A percentile compares a stretch with the other conserved stretches of the same genome.
Evolutionary conservation across 441 rosid species (phyloP).

Genomic region (Erodium moschatum): DNA sequence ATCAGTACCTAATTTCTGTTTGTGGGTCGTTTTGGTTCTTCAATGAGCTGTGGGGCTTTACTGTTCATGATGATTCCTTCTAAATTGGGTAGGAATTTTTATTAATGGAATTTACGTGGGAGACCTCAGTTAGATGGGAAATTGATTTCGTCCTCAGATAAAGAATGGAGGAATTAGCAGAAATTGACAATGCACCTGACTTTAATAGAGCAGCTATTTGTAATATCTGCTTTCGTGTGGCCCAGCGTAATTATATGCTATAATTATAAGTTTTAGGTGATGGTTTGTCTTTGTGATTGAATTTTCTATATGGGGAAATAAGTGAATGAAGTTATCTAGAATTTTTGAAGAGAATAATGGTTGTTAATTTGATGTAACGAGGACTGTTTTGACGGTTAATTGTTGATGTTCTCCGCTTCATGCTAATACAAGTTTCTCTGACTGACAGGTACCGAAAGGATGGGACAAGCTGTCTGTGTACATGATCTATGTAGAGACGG

Average conservation of each 20-base stretch:
- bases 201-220: neutral
- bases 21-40: neutral
- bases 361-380: neutral
- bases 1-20: neutral
- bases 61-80: neutral
- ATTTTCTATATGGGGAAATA: neutral
- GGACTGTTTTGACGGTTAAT: neutral
- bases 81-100: neutral
- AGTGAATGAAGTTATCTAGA: neutral
- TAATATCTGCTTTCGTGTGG: neutral
- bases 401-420: neutral
- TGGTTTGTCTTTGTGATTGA: neutral
- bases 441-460: conserved; percentile 52
- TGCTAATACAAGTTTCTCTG: neutral
- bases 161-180: neutral
- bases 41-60: neutral
- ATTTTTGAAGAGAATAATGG: neutral
- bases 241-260: neutral
- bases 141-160: neutral
- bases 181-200: neutral
- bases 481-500: conserved; percentile 38
- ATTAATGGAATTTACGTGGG: neutral
- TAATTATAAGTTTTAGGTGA: neutral
- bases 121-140: neutral
- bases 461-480: conserved; percentile 59